These are phyloP conservation scores for Selaginella tamariscina DNA, from an alignment of 75 land plant genomes.

Conservation along the genomic window DNA sequence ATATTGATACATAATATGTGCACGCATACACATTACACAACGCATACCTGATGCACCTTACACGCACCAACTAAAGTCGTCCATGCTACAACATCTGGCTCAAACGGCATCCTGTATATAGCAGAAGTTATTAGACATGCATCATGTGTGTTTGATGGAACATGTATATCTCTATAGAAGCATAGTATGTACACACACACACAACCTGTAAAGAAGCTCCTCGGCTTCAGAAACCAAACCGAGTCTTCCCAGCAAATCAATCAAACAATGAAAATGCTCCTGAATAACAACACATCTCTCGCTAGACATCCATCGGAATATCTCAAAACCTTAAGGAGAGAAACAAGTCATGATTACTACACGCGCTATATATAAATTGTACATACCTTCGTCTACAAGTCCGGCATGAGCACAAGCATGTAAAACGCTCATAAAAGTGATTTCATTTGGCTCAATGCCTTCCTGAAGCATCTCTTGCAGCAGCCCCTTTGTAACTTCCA, in stretches of 20 bases:
- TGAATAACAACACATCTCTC: not conserved
- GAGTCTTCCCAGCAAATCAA: not conserved
- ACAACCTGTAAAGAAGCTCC: too few relatives aligned
- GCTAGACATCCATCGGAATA: too few relatives aligned
- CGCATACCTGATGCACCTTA: not conserved
- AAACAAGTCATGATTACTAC: not conserved
- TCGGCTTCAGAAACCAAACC: not conserved
- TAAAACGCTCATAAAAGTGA: not conserved
- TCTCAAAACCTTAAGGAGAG: too few relatives aligned
- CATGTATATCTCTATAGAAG: too few relatives aligned
- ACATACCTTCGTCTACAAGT: not conserved
- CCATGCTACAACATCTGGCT: not conserved
- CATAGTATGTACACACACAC: too few relatives aligned
- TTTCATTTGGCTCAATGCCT: not conserved
- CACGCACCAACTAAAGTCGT: not conserved
- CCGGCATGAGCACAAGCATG: not conserved
- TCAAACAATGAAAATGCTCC: not conserved
- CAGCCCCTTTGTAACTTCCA: not conserved
- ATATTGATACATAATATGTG: too few relatives aligned
- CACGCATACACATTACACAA: too few relatives aligned
- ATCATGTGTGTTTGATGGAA: too few relatives aligned
- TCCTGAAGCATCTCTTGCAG: not conserved
- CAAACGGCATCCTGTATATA: not conserved
- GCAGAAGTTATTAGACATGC: too few relatives aligned
- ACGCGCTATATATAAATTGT: not conserved